A percentile compares a stretch with the other conserved stretches of the same genome.
These are phyloP conservation scores for Dendrocalamus sinicus DNA, from an alignment of 176 grass and related monocot species.

Conservation along the genomic window DNA sequence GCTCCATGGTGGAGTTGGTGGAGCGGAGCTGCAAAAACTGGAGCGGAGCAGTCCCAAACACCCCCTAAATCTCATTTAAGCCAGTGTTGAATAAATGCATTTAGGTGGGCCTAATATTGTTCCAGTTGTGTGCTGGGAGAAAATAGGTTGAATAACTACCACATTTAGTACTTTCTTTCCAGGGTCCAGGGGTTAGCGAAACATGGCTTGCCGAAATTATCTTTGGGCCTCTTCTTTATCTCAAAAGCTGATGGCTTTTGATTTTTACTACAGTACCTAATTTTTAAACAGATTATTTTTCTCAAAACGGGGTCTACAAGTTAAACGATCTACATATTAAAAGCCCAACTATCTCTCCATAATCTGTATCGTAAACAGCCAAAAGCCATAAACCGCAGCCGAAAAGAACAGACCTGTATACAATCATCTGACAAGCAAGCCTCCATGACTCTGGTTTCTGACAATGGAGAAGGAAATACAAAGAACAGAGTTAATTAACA, in stretches of 20 bases:
- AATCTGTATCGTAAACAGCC: no score
- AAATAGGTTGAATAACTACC: not conserved
- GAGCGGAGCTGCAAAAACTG: no score
- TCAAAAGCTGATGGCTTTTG: no score
- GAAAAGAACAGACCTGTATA: conserved; percentile 1
- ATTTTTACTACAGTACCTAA: no score
- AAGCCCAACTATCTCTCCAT: no score
- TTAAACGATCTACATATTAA: no score
- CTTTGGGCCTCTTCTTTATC: conserved; percentile 47
- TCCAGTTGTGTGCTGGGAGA: not conserved
- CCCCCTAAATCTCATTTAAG: not conserved
- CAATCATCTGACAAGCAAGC: conserved; percentile 93
- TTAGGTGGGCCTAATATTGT: not conserved
- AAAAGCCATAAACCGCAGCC: no score
- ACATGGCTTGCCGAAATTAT: conserved; percentile 82
- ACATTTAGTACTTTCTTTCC: not conserved
- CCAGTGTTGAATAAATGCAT: not conserved
- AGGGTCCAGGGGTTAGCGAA: not conserved
- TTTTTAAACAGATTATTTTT: no score
- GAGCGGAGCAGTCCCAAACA: no score
- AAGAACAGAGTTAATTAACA: not conserved
- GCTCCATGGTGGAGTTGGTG: no score
- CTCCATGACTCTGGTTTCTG: conserved; percentile 98
- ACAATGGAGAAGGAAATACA: not conserved
- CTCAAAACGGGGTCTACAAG: no score